These are phyloP conservation scores for Gymnopilus dilepis DNA, from an alignment of 768 basidiomycete genomes.

Conservation along the genomic window DNA sequence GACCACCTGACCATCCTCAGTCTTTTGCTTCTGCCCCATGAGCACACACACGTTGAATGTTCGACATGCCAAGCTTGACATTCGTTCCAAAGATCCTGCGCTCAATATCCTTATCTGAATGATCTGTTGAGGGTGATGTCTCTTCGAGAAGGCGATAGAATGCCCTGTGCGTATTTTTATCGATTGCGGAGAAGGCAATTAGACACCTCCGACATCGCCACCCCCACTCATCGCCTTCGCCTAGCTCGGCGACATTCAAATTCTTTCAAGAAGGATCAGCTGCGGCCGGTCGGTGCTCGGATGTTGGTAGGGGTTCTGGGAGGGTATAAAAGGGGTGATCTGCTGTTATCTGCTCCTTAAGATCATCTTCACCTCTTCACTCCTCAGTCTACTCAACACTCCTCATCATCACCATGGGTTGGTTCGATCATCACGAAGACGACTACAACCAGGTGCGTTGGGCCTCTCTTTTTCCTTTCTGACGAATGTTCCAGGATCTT, in stretches of 20 bases:
- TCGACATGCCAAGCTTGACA: not conserved
- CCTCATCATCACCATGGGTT: not conserved
- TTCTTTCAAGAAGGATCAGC: not conserved
- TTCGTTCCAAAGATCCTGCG: too few species aligned
- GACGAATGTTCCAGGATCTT: not conserved
- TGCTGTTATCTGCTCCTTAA: not conserved
- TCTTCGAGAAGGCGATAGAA: not conserved
- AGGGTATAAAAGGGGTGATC: not conserved
- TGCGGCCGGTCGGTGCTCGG: not conserved
- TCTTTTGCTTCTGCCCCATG: not conserved
- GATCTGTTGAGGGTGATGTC: too few species aligned
- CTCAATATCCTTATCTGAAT: too few species aligned
- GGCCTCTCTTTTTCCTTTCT: not conserved
- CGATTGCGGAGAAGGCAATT: not conserved
- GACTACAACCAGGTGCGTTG: not conserved
- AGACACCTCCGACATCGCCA: not conserved
- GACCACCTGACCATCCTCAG: not conserved
- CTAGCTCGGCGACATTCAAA: conserved; percentile 4
- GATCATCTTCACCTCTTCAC: not conserved
- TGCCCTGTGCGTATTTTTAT: not conserved
- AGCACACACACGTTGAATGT: not conserved
- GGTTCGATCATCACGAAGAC: conserved; percentile 6
- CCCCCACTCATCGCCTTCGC: not conserved
- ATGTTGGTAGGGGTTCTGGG: not conserved
- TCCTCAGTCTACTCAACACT: not conserved